Base-by-base conservation (phyloP, 306 rosid species). In the Sechiopsis laciniata region DNA sequence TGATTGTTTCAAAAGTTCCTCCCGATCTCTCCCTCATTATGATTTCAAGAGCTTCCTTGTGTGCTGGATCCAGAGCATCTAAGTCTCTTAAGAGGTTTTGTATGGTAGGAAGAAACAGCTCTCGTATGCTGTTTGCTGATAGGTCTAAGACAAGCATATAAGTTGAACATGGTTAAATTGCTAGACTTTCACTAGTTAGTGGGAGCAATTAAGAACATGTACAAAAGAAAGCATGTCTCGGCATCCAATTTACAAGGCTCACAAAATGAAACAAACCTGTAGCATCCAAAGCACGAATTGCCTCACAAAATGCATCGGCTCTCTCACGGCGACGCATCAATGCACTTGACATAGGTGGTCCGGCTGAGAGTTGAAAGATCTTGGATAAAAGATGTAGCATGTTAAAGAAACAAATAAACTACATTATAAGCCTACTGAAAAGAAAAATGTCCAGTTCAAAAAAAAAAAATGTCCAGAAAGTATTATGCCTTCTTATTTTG, bases 11-110 rank as follows among this genome's bases (percentile, higher is more conserved):
- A 42, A 94, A 84, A 61, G 97, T 84, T 81, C 99, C 99, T 62
- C 99, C 96, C 21, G 95, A 89, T 84, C 95, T 86, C 78, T 94
- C 99, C 87, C 84, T 90, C 95, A 91, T 77, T 81, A 94, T 85
- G 63, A 91, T 94, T 85, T 94, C 99, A 57, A 94, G 96, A 76
- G 97, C 99, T 83, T 94, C 97, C 87, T 89, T 94, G 86, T 94
- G 99, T 68, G 94, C 99, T 46, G 99, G 99, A 85, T 91, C 99
- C 55, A 94, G 76, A 10, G 97, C 91, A 75, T 89, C 97, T 20
- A 59, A 65, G 78, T 94, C 97, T 77, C 79, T 91, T 72, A 89
- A 63, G 59, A 94, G 85, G 80, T 91, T 94, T 84, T 94, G 96
- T 63, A 94, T 85, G 19, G 92, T 81, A 48, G 99, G 99, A 75